These are phyloP conservation scores for Xylariaceae sp. DNA, from an alignment of 2,329 filamentous ascomycete species.

Conservation along the genomic window DNA sequence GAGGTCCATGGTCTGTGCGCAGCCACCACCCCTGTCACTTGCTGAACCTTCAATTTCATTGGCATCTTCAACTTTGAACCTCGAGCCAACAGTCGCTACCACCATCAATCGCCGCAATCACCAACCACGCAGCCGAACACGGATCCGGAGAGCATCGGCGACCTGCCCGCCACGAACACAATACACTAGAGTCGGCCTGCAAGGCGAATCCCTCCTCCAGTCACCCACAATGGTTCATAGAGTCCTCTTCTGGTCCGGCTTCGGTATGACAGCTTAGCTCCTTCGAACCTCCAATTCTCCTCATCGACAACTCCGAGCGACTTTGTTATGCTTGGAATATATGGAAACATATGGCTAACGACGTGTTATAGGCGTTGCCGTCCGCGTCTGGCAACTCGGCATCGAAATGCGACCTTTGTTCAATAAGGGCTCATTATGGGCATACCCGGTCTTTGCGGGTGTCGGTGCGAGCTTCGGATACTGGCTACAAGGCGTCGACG, in stretches of 20 bases:
- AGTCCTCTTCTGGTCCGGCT: constrained; percentile 85
- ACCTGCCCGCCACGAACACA: constrained; percentile 16
- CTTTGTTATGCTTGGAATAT: background rate
- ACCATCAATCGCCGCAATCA: constrained; percentile 16
- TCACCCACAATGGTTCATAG: constrained; percentile 62
- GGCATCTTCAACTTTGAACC: background rate
- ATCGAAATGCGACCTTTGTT: constrained; percentile 98
- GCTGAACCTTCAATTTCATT: constrained; percentile 23
- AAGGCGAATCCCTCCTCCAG: constrained; percentile 33
- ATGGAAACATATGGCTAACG: constrained; percentile 31
- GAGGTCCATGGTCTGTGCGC: constrained; percentile 21
- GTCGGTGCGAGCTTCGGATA: constrained; percentile 93
- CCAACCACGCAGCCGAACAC: constrained; percentile 19
- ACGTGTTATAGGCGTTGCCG: constrained; percentile 73
- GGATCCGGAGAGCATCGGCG: constrained; percentile 10
- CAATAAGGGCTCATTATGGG: constrained; percentile 83
- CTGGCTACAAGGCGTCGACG: constrained; percentile 92
- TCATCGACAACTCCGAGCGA: background rate
- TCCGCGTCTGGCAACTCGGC: constrained; percentile 94
- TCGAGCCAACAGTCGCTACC: background rate
- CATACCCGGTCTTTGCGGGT: constrained; percentile 86
- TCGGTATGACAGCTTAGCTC: constrained; percentile 70
- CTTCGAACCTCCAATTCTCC: constrained; percentile 1
- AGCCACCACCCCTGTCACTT: constrained; percentile 15
- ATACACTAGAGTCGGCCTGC: constrained; percentile 27